Base-by-base conservation (phyloP, 768 basidiomycete genomes). In the Auricularia sp. region DNA sequence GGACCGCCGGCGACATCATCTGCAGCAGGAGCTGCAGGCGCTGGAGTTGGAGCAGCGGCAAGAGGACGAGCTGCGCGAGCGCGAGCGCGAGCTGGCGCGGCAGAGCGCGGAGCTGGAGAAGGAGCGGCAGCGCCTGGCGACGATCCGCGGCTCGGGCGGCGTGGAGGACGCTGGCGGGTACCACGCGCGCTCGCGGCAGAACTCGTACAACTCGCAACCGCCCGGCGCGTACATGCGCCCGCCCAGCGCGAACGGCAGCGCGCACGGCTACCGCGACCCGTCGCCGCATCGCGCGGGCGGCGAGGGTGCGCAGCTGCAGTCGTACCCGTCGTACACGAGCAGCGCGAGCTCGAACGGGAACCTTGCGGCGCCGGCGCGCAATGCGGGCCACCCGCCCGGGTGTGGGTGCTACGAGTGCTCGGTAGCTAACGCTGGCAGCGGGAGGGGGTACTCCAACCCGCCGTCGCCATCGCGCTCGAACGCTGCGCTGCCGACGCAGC, bases 351-450 rank as follows among this genome's bases (percentile, higher is more conserved):
- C 47, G 2, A 59, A 33, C 56, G 56, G 42, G 18, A 37, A 54
- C 21, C 47, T 33, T 8, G 47, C 62, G 10, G 47, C 37, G 24
- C 65, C 73, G 34, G 65, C 66, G 65, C 67, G 69, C 65, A 62
- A 72, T 70, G 24, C 73, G 10, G 74, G 77, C 7, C 88, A 90
- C 66, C 83, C 84, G 1, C 79, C 84, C 0, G 85, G 82, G 69
- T 90, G 88, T 64, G 86, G 86, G 16, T 89, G 88, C 69, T 83
- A 84, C 63, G 73, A 78, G 0, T 89, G 88, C 69, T 87, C 88
- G 3, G 77, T 81, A 13, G 74, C 29, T 29, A 29, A 29, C 29
- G 29, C 29, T 29, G 29, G 29, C 29, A 29, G 29, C 29, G 29
- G 29, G 29, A 29, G 76, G 61, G 84, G 85, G 67, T 89, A 89